Evolutionary conservation across 441 rosid genomes (phyloP).

Genomic region (Populus hybrid): DNA sequence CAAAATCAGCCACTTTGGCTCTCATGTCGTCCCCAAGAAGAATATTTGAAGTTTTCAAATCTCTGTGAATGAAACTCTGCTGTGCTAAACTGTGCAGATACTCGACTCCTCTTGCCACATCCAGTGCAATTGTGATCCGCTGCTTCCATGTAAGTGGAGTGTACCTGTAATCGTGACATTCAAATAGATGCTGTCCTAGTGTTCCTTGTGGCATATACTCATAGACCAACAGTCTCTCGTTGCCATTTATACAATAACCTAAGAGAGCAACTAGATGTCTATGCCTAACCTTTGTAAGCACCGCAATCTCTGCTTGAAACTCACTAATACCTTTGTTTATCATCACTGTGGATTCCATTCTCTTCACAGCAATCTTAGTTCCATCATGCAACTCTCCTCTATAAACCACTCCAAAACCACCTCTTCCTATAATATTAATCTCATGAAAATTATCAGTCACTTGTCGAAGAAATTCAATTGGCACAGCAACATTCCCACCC

Average conservation of each 20-base stretch:
- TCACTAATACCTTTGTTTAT: slow-evolving; percentile 60
- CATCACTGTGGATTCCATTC: slow-evolving; percentile 60
- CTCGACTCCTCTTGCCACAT: slow-evolving; percentile 78
- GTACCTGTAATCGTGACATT: slow-evolving; percentile 35
- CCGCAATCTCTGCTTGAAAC: slow-evolving; percentile 75
- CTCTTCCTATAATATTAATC: slow-evolving; percentile 58
- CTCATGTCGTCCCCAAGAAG: slow-evolving; percentile 85
- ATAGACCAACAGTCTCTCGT: slow-evolving; percentile 70
- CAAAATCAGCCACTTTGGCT: slow-evolving; percentile 85
- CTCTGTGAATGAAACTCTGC: slow-evolving; percentile 79
- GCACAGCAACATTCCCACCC: slow-evolving; percentile 52
- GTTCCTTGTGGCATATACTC: slow-evolving; percentile 88
- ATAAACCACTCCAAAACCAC: slow-evolving; percentile 78
- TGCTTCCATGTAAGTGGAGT: slow-evolving; percentile 66
- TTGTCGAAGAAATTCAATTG: slow-evolving; percentile 62
- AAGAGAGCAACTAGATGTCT: slow-evolving; percentile 72
- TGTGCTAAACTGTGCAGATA: slow-evolving; percentile 79
- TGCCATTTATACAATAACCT: slow-evolving; percentile 69
- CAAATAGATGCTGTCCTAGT: slow-evolving; percentile 62
- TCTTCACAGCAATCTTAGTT: slow-evolving; percentile 62
- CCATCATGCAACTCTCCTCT: slow-evolving; percentile 49
- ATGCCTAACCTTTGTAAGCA: slow-evolving; percentile 77
- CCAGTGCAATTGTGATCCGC: slow-evolving; percentile 65
- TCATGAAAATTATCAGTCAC: slow-evolving; percentile 67
- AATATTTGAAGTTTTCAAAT: slow-evolving; percentile 73